Base-by-base conservation (phyloP, 306 rosid species). In the Quercus agrifolia region DNA sequence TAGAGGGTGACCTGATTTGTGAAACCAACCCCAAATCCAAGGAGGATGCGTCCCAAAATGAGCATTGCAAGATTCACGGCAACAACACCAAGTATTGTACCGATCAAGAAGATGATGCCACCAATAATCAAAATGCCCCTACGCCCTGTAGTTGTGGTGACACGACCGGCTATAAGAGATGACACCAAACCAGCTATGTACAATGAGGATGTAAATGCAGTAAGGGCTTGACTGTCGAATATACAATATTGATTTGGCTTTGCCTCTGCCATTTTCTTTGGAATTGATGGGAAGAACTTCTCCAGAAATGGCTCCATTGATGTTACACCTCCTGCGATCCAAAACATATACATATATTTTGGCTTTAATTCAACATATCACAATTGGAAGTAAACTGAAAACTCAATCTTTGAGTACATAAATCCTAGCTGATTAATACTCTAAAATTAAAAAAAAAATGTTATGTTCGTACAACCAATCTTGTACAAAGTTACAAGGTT, bases 221-320 rank as follows among this genome's bases (percentile, higher is more conserved):
- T 62, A 13, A 62, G 38, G 3, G 15, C 5, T 13, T 62, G 69
- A 33, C 69, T 62, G 38, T 62, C 35, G 69, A 62, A 62, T 62
- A 14, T 27, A 27, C 69, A 62, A 2, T 62, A 62, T 15, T 62
- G 69, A 27, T 62, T 62, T 19, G 14, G 69, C n/a, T 27, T 27
- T 27, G 69, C 35, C 27, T 62, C 10, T 1, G 7, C 35, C 69
- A 62, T 62, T 33, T 62, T 62, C 33, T 25, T 15, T 6, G 28
- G 7, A 62, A 62, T 33, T 8, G 83, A 70, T 19, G 89, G 89
- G 75, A 86, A 86, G 82, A 86, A 86, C 35, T 86, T 73, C 64
- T 51, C 19, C 74, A 83, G 68, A 52, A 86, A 86, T 2, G 82
- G 74, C 8, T 77, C 71, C 89, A 86, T 86, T 25, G 85, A 78